These are phyloP conservation scores for Abortiporus biennis DNA, from an alignment of 1,284 basidiomycete species.

Conservation along the genomic window DNA sequence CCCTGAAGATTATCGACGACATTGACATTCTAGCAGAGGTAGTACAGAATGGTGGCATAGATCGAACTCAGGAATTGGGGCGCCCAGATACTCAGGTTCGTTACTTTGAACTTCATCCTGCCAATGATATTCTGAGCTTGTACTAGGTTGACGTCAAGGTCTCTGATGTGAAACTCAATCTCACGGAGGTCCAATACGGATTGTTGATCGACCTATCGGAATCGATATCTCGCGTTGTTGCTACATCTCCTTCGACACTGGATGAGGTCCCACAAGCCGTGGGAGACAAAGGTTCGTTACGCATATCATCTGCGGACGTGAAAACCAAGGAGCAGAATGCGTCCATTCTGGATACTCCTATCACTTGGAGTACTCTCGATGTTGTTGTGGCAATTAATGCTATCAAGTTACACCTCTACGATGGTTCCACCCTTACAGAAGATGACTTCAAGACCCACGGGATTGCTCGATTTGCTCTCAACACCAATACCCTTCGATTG, in stretches of 20 bases:
- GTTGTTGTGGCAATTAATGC: constrained; percentile 70
- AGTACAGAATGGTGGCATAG: constrained; percentile 51
- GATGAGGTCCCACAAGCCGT: background rate
- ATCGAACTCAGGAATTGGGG: constrained; percentile 42
- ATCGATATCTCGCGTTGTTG: constrained; percentile 71
- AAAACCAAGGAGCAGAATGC: no score
- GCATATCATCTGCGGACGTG: no score
- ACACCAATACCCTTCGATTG: constrained; percentile 73
- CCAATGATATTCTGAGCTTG: constrained; percentile 1
- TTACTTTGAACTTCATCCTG: background rate
- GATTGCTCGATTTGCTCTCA: constrained; percentile 83
- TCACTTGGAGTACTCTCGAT: constrained; percentile 66
- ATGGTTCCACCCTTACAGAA: constrained; percentile 54
- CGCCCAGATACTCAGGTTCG: constrained; percentile 70
- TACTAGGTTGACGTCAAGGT: constrained; percentile 67
- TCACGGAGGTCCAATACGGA: constrained; percentile 90
- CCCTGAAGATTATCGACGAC: constrained; percentile 89
- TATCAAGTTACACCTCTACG: constrained; percentile 92
- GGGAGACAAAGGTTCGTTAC: no score
- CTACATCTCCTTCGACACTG: constrained; percentile 17
- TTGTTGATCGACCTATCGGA: constrained; percentile 70
- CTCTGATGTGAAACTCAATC: constrained; percentile 85
- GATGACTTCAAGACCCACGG: constrained; percentile 71
- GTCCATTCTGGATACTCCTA: constrained; percentile 19
- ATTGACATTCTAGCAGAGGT: constrained; percentile 77